Evolutionary conservation across 495 filamentous ascomycete genomes (phyloP).

Genomic region (Penicillium fimorum): DNA sequence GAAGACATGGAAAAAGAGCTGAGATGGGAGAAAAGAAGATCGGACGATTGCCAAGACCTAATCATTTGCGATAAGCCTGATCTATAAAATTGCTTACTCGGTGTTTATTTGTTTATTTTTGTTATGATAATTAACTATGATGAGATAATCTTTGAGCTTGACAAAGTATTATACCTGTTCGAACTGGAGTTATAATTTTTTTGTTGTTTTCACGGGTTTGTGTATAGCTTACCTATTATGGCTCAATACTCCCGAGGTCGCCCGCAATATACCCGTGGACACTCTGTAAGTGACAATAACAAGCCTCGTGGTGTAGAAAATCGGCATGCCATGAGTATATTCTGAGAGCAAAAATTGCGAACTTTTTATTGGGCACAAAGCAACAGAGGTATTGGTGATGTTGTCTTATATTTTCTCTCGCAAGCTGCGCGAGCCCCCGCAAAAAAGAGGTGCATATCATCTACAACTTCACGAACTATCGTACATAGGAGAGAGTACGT

Average conservation of each 20-base stretch:
- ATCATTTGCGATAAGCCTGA: conserved; percentile 4
- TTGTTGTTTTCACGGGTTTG: neutral
- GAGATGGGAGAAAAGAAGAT: conserved; percentile 11
- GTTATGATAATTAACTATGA: neutral
- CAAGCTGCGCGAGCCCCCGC: too few relatives aligned
- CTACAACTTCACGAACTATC: too few relatives aligned
- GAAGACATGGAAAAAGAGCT: conserved; percentile 28
- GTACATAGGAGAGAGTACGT: too few relatives aligned
- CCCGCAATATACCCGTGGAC: too few relatives aligned
- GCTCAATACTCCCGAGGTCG: neutral
- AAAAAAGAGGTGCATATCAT: too few relatives aligned
- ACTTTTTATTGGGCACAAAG: too few relatives aligned
- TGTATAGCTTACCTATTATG: neutral
- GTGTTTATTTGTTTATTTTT: neutral
- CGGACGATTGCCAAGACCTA: conserved; percentile 14
- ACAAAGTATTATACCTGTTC: neutral
- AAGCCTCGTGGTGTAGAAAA: neutral
- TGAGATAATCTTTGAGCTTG: neutral
- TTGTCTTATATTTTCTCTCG: neutral
- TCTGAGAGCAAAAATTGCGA: too few relatives aligned
- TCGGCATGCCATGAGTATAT: too few relatives aligned
- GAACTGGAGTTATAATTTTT: neutral
- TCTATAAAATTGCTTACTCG: neutral
- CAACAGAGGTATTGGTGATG: neutral
- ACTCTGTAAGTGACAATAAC: neutral